Base-by-base conservation (phyloP, 768 basidiomycete genomes). In the Lentinula boryana region DNA sequence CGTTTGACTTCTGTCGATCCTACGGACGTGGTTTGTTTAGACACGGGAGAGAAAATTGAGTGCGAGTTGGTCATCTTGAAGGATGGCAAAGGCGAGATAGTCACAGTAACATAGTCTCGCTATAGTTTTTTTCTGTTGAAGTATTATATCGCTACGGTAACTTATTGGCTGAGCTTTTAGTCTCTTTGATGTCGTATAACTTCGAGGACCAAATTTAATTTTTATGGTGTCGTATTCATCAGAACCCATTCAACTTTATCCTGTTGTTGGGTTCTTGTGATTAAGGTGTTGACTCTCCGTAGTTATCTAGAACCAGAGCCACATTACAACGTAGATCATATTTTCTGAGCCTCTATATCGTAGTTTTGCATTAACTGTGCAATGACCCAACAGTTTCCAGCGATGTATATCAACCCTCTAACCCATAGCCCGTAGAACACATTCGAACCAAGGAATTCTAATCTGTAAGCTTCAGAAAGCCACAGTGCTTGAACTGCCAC, bases 21-120 rank as follows among this genome's bases (percentile, higher is more conserved):
- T 41, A 98, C 97, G 9, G 86, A 89, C 65, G 88, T 99, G 13
- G 84, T 92, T 2, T 97, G 95, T 69, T 81, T 93, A 74, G 97
- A 98, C 69, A 92, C 88, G 0, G 92, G 91, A 5, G 95, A 97
- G 75, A 90, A 87, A 70, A 84, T 97, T 52, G 91, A 91, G 62
- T 95, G 93, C 71, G 94, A 97, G 71, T 73, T 96, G 12, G 93
- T 97, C 31, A 89, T 98, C 57, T 75, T 98, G 63, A 90, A 93
- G 71, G 94, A 98, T 69, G 93, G 93, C 7, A 83, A 84, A 71
- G 95, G 95, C 0, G 89, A 95, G 61, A 88, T 95, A 62, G 90
- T 97, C 32, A 94, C 86, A 33, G 89, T 96, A 33, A 95, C 95
- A 40, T 93, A 76, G 48, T 4, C 27, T 35, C 41, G 18, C 35